Evolutionary conservation across 306 rosid genomes (phyloP).

Genomic region (Crotalaria pallida): DNA sequence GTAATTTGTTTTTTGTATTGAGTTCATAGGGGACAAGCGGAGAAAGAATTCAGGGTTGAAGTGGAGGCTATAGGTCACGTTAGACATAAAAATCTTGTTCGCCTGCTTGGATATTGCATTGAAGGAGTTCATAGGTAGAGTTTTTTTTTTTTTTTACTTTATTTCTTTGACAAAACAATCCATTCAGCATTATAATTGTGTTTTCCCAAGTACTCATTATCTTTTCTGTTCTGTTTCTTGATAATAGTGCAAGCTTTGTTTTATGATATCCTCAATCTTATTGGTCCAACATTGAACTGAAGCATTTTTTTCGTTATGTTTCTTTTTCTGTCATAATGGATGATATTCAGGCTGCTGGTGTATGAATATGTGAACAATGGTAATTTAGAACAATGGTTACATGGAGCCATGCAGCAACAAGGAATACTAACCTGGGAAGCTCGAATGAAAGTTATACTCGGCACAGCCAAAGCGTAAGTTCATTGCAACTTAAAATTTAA

Average conservation of each 20-base stretch:
- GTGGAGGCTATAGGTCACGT: slow-evolving; percentile 99
- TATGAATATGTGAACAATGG: slow-evolving; percentile 97
- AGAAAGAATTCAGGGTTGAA: slow-evolving; percentile 96
- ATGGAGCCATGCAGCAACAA: slow-evolving; percentile 69
- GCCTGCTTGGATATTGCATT: slow-evolving; percentile 80
- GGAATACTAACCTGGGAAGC: slow-evolving; percentile 93
- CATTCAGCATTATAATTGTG: background rate
- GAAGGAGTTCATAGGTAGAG: slow-evolving; percentile 89
- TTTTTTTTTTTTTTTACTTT: background rate
- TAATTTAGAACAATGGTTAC: slow-evolving; percentile 93
- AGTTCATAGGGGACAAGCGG: slow-evolving; percentile 86
- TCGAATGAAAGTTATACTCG: slow-evolving; percentile 77
- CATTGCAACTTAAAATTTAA: slow-evolving; percentile 19
- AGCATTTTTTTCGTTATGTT: slow-evolving; percentile 1
- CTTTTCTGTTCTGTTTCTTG: background rate
- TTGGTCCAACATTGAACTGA: background rate
- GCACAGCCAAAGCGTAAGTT: slow-evolving; percentile 97
- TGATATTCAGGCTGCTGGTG: slow-evolving; percentile 70
- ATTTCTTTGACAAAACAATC: background rate
- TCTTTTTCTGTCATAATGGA: background rate
- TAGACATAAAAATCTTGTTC: slow-evolving; percentile 93
- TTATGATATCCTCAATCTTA: background rate
- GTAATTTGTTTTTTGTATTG: slow-evolving; percentile 19
- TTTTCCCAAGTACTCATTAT: background rate
- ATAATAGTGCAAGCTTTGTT: background rate